Percentiles rank a stretch among this genome's conserved stretches.
phyloP scores from a whole-genome alignment of 345 rosid species.

The Isatis tinctoria region DNA sequence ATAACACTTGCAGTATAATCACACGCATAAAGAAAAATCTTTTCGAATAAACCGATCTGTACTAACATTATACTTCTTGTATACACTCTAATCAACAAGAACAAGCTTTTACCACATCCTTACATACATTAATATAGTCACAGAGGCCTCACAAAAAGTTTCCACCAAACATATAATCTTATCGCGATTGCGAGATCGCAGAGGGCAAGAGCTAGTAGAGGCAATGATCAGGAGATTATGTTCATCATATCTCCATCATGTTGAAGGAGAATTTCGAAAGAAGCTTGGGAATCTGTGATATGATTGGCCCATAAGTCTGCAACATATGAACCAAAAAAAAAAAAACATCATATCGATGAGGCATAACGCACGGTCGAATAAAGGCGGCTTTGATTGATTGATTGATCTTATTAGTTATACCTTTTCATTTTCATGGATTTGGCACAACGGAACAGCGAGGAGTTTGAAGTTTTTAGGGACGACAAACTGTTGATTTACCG shows the following conservation, averaged over 20 bases:
- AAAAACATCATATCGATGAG: background rate
- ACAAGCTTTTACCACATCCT: background rate
- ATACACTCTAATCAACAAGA: background rate
- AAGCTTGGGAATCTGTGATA: conserved; percentile 73
- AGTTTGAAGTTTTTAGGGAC: conserved; percentile 79
- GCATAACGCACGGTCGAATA: background rate
- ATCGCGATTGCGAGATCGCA: background rate
- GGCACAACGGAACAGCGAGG: conserved; percentile 81
- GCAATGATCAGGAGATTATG: background rate
- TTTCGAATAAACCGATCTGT: background rate
- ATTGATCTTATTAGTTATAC: conserved; percentile 15
- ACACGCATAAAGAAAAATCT: background rate
- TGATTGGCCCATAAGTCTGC: conserved; percentile 75
- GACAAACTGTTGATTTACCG: conserved; percentile 51
- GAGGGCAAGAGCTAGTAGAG: background rate
- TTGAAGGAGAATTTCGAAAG: conserved; percentile 76
- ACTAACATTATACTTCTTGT: background rate
- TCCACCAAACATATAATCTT: background rate
- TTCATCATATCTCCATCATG: conserved; percentile 47
- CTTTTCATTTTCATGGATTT: conserved; percentile 69
- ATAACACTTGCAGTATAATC: background rate
- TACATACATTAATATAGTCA: background rate
- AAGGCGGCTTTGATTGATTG: background rate
- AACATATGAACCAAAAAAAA: background rate
- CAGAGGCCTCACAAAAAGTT: background rate